Evolutionary conservation across 495 filamentous ascomycete species (phyloP), one percentile per base, ranked within the genome.

Genomic region (Cairneyella variabilis): DNA sequence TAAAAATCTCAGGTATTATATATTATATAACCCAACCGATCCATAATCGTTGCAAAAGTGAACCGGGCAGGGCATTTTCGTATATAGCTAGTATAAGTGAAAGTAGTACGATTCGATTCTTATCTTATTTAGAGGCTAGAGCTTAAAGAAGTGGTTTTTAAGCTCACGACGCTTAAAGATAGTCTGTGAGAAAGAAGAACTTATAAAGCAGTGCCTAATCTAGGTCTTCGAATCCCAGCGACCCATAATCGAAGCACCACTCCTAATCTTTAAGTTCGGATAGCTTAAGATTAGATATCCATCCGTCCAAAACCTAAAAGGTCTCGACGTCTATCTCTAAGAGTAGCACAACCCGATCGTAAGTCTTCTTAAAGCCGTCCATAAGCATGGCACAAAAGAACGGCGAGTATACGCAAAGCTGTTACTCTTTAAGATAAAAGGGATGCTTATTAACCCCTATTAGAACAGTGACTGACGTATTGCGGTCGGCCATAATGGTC

Each of bases 391-490:
- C 2, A 41, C 18, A 18, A 49, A 36, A 49, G 46, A 49, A 49
- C 25, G 46, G 17, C 27, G 17, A 49, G 46, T 28, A 49, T 49
- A 9, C 18, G 32, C 32, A 40, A 51, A 51, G 48, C 48, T 51
- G 32, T 39, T 51, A 9, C 48, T 51, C 48, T 12, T 51, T n/a
- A 40, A 51, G 48, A 51, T 51, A 14, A n/a, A 51, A 51, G 48
- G 48, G 32, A 40, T 51, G 32, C 48, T 51, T 40, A 39, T 51
- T 18, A 40, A 17, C 10, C 48, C 48, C 32, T 40, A 51, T 18
- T 40, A 51, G 48, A 40, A 51, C 34, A 10, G 48, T 51, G 48
- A 51, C 48, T 40, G 20, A 23, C 48, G 20, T 51, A 40, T 40
- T 51, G 32, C 17, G 48, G 48, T 39, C 47, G 28, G 47, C 28